Conservation (phyloP, 2,329 filamentous ascomycete genomes). For the Paramyrothecium sp. region DNA sequence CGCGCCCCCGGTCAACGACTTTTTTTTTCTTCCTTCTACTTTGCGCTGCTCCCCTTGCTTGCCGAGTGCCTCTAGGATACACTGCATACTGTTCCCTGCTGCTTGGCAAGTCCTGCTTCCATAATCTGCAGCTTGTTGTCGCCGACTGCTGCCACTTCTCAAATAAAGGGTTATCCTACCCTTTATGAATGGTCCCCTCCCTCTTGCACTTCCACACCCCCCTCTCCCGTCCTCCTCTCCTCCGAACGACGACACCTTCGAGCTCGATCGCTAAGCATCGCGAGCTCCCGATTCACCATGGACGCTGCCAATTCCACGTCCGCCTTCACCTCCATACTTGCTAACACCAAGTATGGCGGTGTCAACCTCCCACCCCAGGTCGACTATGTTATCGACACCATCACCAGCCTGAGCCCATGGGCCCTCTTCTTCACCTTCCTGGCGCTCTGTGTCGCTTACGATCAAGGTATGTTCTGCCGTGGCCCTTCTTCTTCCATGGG, state of each 20-base stretch:
- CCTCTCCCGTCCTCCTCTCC: constrained; percentile 1
- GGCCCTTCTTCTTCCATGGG: neutral
- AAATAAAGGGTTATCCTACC: neutral
- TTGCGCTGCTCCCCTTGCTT: too few relatives aligned
- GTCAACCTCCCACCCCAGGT: constrained; percentile 54
- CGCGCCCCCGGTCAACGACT: neutral
- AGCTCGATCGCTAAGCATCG: neutral
- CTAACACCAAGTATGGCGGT: constrained; percentile 53
- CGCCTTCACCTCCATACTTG: constrained; percentile 68
- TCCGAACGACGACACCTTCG: neutral
- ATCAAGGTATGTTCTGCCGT: constrained; percentile 69
- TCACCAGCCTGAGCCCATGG: constrained; percentile 57
- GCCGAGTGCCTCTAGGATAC: neutral
- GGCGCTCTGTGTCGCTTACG: constrained; percentile 73
- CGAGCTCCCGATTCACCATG: constrained; percentile 31
- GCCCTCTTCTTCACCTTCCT: constrained; percentile 70
- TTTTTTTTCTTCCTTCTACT: neutral
- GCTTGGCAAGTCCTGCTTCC: neutral
- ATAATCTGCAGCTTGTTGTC: neutral
- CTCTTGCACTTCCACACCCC: constrained; percentile 1
- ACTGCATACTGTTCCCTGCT: neutral
- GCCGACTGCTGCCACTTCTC: neutral
- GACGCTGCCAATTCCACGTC: constrained; percentile 59
- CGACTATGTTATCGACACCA: constrained; percentile 51
- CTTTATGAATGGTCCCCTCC: neutral